Base-by-base conservation (phyloP, 495 filamentous ascomycete species). In the Hypoxylon perforatum region DNA sequence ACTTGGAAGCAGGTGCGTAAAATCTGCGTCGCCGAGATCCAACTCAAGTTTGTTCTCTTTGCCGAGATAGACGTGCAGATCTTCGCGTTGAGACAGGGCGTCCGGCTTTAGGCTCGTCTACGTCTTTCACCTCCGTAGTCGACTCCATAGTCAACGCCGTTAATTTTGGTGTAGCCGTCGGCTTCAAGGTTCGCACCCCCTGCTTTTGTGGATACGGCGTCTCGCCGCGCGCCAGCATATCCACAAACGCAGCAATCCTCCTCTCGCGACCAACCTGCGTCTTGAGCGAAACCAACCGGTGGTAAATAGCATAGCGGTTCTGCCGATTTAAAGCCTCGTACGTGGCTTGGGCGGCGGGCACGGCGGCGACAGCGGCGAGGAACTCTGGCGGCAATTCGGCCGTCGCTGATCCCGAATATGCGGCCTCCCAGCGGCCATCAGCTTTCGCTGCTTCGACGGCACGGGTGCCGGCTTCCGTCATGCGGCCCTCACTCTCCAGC, bases 361-460 rank as follows among this genome's bases (percentile, higher is more conserved):
- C 52, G 15, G 61, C 61, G 6, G 55, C 64, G 3, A 68, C 64
- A 12, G 64, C 64, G 0, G 60, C 60, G 8, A 68, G 38, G 46
- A 72, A 65, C 17, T 64, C 60, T 12, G 69, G 64, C 17, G 69
- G 69, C 5, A 46, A 56, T 17, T 68, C 64, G 1, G 69, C 69
- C 2, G 60, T 62, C 19, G 69, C 65, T 17, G 57, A 51, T 17
- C 80, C 78, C 10, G 78, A 77, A 65, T 88, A 88, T 0, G 86
- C 86, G 33, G 76, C 74, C 1, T 79, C 80, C 85, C 85, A 87
- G 0, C 85, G 76, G 7, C 85, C 85, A 61, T 87, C 84, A 0
- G 72, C 77, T 65, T 84, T 84, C 0, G 85, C 86, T 0, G 80
- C 78, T 4, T 87, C 80, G 25, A 88, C 76, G 18, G 77, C 83